Conservation (phyloP, 23 red algal genomes). For the Gracilaria vermiculophylla region DNA sequence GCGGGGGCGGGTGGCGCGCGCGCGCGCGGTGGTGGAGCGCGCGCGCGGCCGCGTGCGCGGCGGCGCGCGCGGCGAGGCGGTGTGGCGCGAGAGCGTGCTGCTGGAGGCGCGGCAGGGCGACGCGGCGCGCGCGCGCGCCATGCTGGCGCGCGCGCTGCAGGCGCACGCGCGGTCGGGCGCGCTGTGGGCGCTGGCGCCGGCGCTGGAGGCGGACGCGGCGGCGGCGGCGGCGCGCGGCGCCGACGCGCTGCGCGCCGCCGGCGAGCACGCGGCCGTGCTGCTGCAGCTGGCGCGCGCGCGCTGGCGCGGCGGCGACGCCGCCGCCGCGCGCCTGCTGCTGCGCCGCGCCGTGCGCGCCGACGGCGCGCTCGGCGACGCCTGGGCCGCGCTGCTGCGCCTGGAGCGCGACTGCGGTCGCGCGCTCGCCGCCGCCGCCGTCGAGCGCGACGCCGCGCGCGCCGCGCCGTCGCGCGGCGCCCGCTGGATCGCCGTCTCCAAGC, state of each 20-base stretch:
- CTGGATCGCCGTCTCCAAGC: constrained; percentile 24
- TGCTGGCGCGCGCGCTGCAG: constrained; percentile 30
- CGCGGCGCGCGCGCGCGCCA: neutral
- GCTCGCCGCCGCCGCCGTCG: neutral
- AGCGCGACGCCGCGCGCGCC: neutral
- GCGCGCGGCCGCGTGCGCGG: constrained; percentile 19
- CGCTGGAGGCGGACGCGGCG: constrained; percentile 20
- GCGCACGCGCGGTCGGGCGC: constrained; percentile 15
- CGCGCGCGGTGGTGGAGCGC: constrained; percentile 62
- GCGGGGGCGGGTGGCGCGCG: constrained; percentile 6
- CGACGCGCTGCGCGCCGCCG: constrained; percentile 56
- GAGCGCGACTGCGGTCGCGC: neutral
- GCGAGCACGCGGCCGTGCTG: constrained; percentile 52
- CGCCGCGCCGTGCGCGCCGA: neutral
- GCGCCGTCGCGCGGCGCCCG: neutral
- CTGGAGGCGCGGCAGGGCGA: neutral
- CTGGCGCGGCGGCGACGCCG: constrained; percentile 35
- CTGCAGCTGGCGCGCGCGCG: constrained; percentile 36
- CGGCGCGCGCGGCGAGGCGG: neutral
- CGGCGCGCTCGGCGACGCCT: constrained; percentile 56
- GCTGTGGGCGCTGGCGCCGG: constrained; percentile 67
- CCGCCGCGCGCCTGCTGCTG: constrained; percentile 2
- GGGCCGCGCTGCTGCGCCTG: constrained; percentile 61
- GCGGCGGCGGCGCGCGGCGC: constrained; percentile 40
- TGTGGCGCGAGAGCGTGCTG: constrained; percentile 48